phyloP scores from a whole-genome alignment of 148 eudicot genomes.

The Diospyros kaki region DNA sequence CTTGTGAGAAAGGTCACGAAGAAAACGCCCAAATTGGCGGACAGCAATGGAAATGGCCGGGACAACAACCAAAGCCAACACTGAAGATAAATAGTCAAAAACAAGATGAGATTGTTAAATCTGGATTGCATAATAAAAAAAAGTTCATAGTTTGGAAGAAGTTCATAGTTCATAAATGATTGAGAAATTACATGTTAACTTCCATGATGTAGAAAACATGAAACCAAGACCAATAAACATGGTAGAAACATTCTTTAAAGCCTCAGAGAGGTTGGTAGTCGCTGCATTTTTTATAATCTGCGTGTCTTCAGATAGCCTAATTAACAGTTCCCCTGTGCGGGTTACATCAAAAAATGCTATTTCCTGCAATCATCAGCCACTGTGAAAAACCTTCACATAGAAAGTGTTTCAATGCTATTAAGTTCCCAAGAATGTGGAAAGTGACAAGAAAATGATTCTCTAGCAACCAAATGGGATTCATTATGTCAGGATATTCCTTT shows the following conservation, averaged over 20 bases:
- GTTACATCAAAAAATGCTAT: slow-evolving; percentile 92
- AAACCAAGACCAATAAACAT: slow-evolving; percentile 75
- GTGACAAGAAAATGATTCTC: too few relatives aligned
- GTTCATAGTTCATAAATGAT: not conserved
- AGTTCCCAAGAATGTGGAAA: not conserved
- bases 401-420: not conserved
- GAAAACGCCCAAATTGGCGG: slow-evolving; percentile 74
- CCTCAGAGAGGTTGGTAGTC: slow-evolving; percentile 89
- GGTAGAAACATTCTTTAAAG: slow-evolving; percentile 69
- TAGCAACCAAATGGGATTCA: not conserved
- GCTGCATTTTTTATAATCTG: slow-evolving; percentile 95
- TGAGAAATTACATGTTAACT: slow-evolving; percentile 61
- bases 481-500: too few relatives aligned
- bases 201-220: slow-evolving; percentile 90
- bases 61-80: slow-evolving; percentile 76
- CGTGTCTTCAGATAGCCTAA: slow-evolving; percentile 90
- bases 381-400: not conserved
- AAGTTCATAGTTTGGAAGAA: not conserved
- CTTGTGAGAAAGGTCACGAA: slow-evolving; percentile 80
- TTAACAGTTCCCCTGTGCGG: slow-evolving; percentile 87
- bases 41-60: slow-evolving; percentile 80
- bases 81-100: slow-evolving; percentile 26
- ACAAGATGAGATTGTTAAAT: not conserved
- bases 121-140: not conserved
- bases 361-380: slow-evolving; percentile 43